Evolutionary conservation across 345 rosid genomes (phyloP).

Genomic region (Populus alba): DNA sequence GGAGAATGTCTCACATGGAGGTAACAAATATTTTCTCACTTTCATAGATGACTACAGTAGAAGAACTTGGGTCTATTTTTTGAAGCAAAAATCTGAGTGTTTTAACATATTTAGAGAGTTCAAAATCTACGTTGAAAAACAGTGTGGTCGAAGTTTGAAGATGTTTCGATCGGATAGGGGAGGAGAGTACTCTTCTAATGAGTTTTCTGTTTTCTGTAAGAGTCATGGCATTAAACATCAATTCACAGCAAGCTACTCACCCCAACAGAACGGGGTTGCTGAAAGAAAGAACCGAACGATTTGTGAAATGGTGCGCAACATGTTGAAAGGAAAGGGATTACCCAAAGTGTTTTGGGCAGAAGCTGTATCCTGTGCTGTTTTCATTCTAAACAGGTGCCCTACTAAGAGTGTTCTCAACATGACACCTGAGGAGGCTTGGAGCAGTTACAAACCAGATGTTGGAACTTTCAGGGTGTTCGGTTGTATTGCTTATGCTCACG

Average conservation of each 20-base stretch:
- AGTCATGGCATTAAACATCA: background rate
- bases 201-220: background rate
- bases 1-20: too few relatives aligned
- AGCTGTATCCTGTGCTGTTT: background rate
- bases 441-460: too few relatives aligned
- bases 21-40: too few relatives aligned
- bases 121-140: background rate
- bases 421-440: background rate
- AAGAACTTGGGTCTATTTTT: too few relatives aligned
- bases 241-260: background rate
- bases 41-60: too few relatives aligned
- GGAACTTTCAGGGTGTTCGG: too few relatives aligned
- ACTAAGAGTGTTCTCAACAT: too few relatives aligned
- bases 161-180: background rate
- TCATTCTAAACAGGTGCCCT: too few relatives aligned
- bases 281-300: conserved; percentile 4
- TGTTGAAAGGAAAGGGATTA: background rate
- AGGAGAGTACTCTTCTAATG: conserved; percentile 1
- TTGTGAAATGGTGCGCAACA: background rate
- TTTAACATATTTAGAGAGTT: background rate
- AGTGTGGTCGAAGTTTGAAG: background rate
- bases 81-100: background rate
- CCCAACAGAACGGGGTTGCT: background rate
- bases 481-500: too few relatives aligned
- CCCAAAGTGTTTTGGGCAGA: background rate